Evolutionary conservation across 2,329 filamentous ascomycete genomes (phyloP).

Genomic region (Metarhizium album): DNA sequence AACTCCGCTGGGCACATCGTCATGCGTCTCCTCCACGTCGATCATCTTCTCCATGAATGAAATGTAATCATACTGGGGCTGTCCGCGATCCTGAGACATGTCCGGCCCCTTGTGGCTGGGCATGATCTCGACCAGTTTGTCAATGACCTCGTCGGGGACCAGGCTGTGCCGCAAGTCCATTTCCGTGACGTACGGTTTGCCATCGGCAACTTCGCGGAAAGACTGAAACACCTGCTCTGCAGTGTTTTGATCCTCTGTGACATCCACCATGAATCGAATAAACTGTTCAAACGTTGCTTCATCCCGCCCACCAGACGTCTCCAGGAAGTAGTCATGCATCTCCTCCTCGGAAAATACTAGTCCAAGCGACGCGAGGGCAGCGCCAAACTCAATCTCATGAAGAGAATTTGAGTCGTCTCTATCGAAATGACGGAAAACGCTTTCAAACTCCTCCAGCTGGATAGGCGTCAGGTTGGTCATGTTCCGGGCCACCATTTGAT

Average conservation of each 20-base stretch:
- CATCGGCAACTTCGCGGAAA: constrained; percentile 94
- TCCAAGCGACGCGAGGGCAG: constrained; percentile 86
- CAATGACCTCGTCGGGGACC: constrained; percentile 94
- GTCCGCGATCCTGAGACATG: constrained; percentile 70
- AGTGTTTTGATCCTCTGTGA: constrained; percentile 97
- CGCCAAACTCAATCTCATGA: constrained; percentile 90
- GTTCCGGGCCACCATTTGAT: constrained; percentile 94
- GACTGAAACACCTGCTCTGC: constrained; percentile 98
- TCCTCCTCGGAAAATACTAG: constrained; percentile 95
- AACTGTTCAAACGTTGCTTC: constrained; percentile 97
- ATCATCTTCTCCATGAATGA: constrained; percentile 91
- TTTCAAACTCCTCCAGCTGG: constrained; percentile 96
- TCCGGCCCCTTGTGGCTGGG: constrained; percentile 77
- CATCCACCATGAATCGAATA: constrained; percentile 98
- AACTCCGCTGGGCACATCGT: constrained; percentile 17
- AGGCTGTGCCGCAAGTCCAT: constrained; percentile 91
- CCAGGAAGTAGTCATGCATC: constrained; percentile 91
- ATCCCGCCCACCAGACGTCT: constrained; percentile 69
- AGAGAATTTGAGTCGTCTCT: constrained; percentile 83
- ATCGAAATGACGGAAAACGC: constrained; percentile 96
- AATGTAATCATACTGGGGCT: constrained; percentile 91
- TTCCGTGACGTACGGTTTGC: constrained; percentile 97
- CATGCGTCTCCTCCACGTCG: constrained; percentile 23
- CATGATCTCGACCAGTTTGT: constrained; percentile 81
- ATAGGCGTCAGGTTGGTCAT: constrained; percentile 99